Base-by-base conservation (phyloP, 768 basidiomycete species). In the Gautieria morchelliformis region DNA sequence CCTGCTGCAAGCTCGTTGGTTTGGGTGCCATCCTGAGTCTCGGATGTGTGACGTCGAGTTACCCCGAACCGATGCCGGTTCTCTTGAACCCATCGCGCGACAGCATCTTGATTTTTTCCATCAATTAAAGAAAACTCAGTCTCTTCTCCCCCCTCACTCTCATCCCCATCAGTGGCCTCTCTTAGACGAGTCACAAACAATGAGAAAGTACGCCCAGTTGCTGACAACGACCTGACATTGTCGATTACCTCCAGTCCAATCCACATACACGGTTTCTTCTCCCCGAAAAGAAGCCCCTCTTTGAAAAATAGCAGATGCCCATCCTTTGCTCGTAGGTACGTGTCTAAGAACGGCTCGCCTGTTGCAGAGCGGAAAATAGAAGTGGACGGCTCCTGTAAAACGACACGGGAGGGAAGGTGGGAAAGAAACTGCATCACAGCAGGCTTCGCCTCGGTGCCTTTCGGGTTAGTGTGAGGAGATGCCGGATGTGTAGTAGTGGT, bases 251-350 rank as follows among this genome's bases (percentile, higher is more conserved):
- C 72, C 22, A 85, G 68, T 3, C 82, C 70, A 82, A 87, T 89
- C 63, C 87, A 89, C 62, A 87, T 84, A 64, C 84, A 87, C 2
- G 86, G 86, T 61, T 85, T 85, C 64, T 78, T 80, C 65, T 88
- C 83, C 22, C 84, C 86, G 79, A 84, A 85, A 8, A 90, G 74
- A 15, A 90, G 75, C 6, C 87, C 88, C 22, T 73, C 71, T 41
- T 75, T 69, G 47, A 84, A 72, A 73, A 89, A 90, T 83, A 87
- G 87, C 41, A 90, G 70, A 47, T 75, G 83, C 1, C 86, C 86
- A 1, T 75, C 67, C 65, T 87, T 89, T 1, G 87, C 86, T n/a
- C 78, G 78, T 32, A 83, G 78, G 67, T 85, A 83, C 5, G 85
- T 85, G 56, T 85, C 80, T 24, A 87, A 70, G 0, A 85, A 85